Conservation (phyloP, 345 rosid genomes). For the Stellera chamaejasme region DNA sequence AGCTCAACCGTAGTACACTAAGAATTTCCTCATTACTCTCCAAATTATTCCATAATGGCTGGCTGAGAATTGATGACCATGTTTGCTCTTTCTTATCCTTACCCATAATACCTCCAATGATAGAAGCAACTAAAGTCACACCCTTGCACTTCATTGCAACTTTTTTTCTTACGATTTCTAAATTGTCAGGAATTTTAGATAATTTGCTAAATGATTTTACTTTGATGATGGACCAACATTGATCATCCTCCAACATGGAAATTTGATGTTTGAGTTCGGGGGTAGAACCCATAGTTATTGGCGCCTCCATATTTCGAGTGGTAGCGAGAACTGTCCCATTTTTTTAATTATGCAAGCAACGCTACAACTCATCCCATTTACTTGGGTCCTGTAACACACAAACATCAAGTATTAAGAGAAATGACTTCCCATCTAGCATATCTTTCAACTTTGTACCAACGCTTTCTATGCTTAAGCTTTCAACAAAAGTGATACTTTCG, state of each 20-base stretch:
- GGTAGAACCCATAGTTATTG: background rate
- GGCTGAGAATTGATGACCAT: background rate
- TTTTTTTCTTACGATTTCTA: background rate
- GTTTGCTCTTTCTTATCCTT: background rate
- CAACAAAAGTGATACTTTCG: too few species aligned
- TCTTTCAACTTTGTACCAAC: background rate
- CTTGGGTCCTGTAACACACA: background rate
- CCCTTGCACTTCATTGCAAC: background rate
- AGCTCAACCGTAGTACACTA: background rate
- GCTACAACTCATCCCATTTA: background rate
- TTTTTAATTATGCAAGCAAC: background rate
- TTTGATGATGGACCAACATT: background rate
- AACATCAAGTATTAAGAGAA: background rate
- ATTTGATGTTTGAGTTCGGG: background rate
- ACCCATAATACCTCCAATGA: background rate
- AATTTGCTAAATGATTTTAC: background rate
- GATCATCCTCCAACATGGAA: background rate
- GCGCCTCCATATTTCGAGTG: background rate
- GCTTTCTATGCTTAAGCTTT: background rate
- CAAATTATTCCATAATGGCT: background rate
- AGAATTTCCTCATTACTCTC: background rate
- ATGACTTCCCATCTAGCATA: background rate
- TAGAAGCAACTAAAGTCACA: background rate
- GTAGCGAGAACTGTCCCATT: background rate
- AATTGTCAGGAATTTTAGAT: background rate